Evolutionary conservation across 148 eudicot genomes (phyloP), one percentile per base, ranked within the genome.

Genomic region (Oxyria digyna): DNA sequence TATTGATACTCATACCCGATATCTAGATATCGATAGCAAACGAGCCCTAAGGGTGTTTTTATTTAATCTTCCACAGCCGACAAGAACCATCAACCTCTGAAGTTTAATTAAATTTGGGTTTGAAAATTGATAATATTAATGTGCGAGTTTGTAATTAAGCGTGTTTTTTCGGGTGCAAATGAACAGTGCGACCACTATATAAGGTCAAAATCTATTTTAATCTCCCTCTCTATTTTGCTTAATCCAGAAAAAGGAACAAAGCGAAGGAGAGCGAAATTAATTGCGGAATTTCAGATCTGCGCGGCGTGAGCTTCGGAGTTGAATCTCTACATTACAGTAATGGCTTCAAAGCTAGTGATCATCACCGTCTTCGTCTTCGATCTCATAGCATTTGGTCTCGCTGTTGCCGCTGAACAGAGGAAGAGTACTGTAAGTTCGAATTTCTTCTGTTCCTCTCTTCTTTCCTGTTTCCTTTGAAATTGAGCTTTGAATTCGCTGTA

Each of bases 361-460:
- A 45, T 77, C 13, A 42, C 42, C 0, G 72, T 87, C 62, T 82
- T 82, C 73, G 52, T 82, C 24, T 73, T 84, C 8, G 82, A 87
- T 78, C 74, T 80, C 69, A 79, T 87, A 29, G 91, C 88, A 35
- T 87, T 87, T 55, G 91, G 81, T 57, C 74, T 87, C 32, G 91
- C 91, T 59, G 79, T 87, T 68, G 88, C 86, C 40, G 91, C 91
- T 74, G 91, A 87, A 76, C 86, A 79, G 73, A 68, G 88, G n/a
- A 78, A 87, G 42, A 87, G 88, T 82, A 80, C 74, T 40, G 91
- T 84, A 49, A 73, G 81, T 40, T 10, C 35, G 15, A 49, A 20
- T 1, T 50, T 45, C 49, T 33, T 32, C 59, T 54, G 33, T 33
- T 62, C 27, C 40, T 21, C 13, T 32, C 37, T 31, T 11, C 23